Evolutionary conservation across 2,329 filamentous ascomycete species (phyloP).

Genomic region (Apiospora marii): DNA sequence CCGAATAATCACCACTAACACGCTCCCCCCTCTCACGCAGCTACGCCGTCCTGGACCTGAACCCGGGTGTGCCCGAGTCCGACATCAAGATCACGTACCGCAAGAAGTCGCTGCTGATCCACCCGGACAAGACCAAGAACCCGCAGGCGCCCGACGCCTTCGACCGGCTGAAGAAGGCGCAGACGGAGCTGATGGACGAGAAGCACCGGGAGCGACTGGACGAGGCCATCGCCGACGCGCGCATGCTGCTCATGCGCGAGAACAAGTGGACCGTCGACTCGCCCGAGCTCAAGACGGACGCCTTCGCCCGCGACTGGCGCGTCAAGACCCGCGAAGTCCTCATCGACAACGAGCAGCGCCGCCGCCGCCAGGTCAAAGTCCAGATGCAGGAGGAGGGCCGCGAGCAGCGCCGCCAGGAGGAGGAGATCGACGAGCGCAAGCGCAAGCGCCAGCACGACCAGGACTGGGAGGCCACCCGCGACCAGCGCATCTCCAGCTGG

Average conservation of each 20-base stretch:
- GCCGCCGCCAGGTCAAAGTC: constrained; percentile 85
- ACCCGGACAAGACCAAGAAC: constrained; percentile 97
- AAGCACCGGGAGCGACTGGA: constrained; percentile 87
- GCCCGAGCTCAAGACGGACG: constrained; percentile 82
- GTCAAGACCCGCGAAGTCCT: constrained; percentile 90
- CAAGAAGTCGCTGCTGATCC: constrained; percentile 98
- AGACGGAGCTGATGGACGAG: constrained; percentile 90
- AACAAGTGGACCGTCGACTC: constrained; percentile 92
- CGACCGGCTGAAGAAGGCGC: constrained; percentile 94
- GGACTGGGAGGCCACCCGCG: constrained; percentile 92
- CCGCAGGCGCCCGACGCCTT: constrained; percentile 92
- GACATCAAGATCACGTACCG: constrained; percentile 96
- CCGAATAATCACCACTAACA: constrained; percentile 41
- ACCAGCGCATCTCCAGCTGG: constrained; percentile 93
- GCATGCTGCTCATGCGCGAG: constrained; percentile 92
- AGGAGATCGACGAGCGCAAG: constrained; percentile 82
- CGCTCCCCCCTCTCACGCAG: constrained; percentile 37
- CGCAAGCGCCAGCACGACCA: constrained; percentile 91
- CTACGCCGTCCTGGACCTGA: constrained; percentile 94
- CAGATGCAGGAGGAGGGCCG: constrained; percentile 97
- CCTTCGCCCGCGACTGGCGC: constrained; percentile 86
- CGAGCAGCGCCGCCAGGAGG: constrained; percentile 84
- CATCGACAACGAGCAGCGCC: constrained; percentile 88
- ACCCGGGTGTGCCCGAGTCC: constrained; percentile 92
- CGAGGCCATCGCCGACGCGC: constrained; percentile 94